Base-by-base conservation (phyloP, 805 yeast genomes). In the Saturnispora quitensis region DNA sequence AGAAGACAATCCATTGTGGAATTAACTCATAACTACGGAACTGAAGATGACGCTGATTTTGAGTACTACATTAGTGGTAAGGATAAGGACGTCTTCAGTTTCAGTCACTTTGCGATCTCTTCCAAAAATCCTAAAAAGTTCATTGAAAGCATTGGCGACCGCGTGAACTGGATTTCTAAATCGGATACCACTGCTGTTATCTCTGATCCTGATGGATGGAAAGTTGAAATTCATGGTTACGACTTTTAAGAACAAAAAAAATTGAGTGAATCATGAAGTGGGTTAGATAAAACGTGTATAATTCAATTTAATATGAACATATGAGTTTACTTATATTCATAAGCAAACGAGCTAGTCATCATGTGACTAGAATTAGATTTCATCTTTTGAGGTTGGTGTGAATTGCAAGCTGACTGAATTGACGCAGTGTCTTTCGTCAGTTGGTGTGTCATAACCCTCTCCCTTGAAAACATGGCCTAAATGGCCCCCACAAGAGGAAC, bases 11-110 rank as follows among this genome's bases (percentile, higher is more conserved):
- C 91, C 20, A 69, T 93, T 12, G 67, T 93, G 51, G 99, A 93
- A 70, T 75, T 93, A 64, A 91, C 98, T 45, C 91, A 89, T 71
- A 93, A 93, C 72, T 91, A 89, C 84, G 99, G 98, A 22, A 88
- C 97, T 22, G 99, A 93, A 65, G 62, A 70, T 20, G 96, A 91
- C 55, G 74, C 76, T 17, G 74, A 76, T 4, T 87, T 89, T 70
- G 70, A 74, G 48, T 93, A 91, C 68, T 95, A 89, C 68, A 81
- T 79, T 56, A 96, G 96, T 54, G 89, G 89, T 67, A 55, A 61
- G 36, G 64, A 65, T 17, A n/a, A 44, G 12, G 57, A 55, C 9
- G 83, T 84, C 24, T 83, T 80, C 62, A 98, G 98, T 13, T 93
- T 77, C 63, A 95, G 93, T 42, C 97, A 91, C 70, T 77, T 87